A percentile compares a stretch with the other conserved stretches of the same genome.
Evolutionary conservation across 768 basidiomycete genomes (phyloP).

Genomic region (Aureoboletus auriporus): DNA sequence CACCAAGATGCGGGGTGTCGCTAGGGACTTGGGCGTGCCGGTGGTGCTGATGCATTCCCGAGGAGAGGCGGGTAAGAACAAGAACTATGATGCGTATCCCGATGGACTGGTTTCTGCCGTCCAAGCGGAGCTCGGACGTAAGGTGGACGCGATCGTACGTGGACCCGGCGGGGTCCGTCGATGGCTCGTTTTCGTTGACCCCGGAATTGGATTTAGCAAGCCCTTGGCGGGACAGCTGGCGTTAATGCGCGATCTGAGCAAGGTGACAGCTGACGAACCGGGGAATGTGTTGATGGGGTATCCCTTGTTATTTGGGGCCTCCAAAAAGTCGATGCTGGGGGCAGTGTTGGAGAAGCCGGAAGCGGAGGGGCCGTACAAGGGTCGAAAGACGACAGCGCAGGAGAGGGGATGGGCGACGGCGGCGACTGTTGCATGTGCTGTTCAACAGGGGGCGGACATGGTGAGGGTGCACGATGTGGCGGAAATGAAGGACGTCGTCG

Average conservation of each 20-base stretch:
- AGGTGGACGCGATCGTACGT: slow-evolving; percentile 59
- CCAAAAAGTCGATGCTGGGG: slow-evolving; percentile 84
- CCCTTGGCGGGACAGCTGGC: slow-evolving; percentile 67
- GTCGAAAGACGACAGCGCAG: slow-evolving; percentile 53
- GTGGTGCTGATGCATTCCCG: slow-evolving; percentile 94
- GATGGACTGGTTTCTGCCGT: slow-evolving; percentile 63
- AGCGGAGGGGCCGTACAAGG: slow-evolving; percentile 34
- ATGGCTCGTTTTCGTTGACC: slow-evolving; percentile 89
- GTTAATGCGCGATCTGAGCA: slow-evolving; percentile 51
- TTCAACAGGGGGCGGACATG: slow-evolving; percentile 67
- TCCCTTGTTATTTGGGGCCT: slow-evolving; percentile 71
- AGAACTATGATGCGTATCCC: slow-evolving; percentile 52
- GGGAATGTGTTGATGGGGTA: slow-evolving; percentile 55
- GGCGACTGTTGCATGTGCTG: slow-evolving; percentile 66
- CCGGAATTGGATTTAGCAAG: slow-evolving; percentile 95
- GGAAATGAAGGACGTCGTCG: slow-evolving; percentile 71
- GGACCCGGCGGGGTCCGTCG: slow-evolving; percentile 70
- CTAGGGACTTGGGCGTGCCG: slow-evolving; percentile 64
- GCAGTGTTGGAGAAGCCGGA: slow-evolving; percentile 50
- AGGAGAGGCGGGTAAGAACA: slow-evolving; percentile 75
- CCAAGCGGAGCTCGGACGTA: slow-evolving; percentile 63
- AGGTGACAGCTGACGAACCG: slow-evolving; percentile 40
- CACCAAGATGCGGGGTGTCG: slow-evolving; percentile 59
- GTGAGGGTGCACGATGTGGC: slow-evolving; percentile 81
- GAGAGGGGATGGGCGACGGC: slow-evolving; percentile 80